Conservation (phyloP, 75 land plant genomes). For the Cupressus sempervirens region DNA sequence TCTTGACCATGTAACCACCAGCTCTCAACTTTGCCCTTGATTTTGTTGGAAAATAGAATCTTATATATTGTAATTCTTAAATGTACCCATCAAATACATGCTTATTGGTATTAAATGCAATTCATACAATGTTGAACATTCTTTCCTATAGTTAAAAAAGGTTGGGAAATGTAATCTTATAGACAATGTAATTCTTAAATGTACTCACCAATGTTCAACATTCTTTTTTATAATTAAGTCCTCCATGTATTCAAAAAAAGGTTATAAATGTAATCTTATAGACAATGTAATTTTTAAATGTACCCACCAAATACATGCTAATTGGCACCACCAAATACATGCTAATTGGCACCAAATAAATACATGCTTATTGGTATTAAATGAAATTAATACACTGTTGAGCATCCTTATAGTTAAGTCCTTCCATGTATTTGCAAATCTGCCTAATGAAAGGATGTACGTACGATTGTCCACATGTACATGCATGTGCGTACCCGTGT, state of each 20-base stretch:
- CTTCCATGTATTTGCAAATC: neutral
- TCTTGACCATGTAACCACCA: neutral
- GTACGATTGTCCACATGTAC: no score
- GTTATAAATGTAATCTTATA: no score
- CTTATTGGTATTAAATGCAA: neutral
- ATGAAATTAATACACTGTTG: neutral
- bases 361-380: neutral
- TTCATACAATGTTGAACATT: neutral
- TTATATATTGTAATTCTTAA: no score
- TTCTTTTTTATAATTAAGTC: no score
- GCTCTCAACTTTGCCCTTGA: neutral
- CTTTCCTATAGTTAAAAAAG: neutral
- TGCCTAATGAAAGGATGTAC: neutral
- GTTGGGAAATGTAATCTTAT: neutral
- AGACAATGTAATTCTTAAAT: no score
- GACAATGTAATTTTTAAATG: no score
- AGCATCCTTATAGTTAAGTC: neutral
- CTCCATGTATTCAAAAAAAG: no score
- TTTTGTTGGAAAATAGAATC: neutral
- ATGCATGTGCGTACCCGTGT: no score
- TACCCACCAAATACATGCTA: neutral
- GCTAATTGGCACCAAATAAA: no score
- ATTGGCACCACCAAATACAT: no score
- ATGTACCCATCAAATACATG: neutral
- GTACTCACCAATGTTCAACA: no score